phyloP scores from a whole-genome alignment of 495 filamentous ascomycete genomes.

The Aspergillus campestris region DNA sequence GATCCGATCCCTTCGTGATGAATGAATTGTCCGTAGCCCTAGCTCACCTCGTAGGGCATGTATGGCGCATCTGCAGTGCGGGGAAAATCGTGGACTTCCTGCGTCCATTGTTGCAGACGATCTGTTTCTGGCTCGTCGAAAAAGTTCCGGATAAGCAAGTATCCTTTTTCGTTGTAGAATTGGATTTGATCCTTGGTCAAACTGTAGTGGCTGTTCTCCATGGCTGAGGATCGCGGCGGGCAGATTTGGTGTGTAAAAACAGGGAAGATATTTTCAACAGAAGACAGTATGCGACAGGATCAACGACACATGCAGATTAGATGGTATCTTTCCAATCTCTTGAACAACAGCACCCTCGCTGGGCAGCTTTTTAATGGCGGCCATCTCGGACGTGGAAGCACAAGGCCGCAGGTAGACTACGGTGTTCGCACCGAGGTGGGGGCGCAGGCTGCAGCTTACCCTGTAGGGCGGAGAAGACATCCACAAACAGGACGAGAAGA shows the following conservation, averaged over 20 bases:
- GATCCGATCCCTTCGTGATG: background rate
- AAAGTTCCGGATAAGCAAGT: constrained; percentile 28
- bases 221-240: background rate
- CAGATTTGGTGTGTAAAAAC: background rate
- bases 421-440: too few species aligned
- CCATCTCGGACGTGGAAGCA: too few species aligned
- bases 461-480: too few species aligned
- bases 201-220: constrained; percentile 19
- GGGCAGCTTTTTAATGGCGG: too few species aligned
- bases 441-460: too few species aligned
- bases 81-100: constrained; percentile 33
- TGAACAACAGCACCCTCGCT: too few species aligned
- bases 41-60: constrained; percentile 37
- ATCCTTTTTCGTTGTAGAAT: constrained; percentile 32
- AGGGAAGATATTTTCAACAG: too few species aligned
- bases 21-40: background rate
- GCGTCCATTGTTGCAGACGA: constrained; percentile 32
- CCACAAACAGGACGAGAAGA: too few species aligned
- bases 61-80: constrained; percentile 28
- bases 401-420: too few species aligned
- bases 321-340: too few species aligned
- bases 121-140: constrained; percentile 18
- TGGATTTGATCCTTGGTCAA: constrained; percentile 23
- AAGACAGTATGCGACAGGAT: too few species aligned
- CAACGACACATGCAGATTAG: too few species aligned